A percentile compares a stretch with the other conserved stretches of the same genome.
Evolutionary conservation across 805 yeast genomes (phyloP).

Genomic region (Candida tammaniensis): DNA sequence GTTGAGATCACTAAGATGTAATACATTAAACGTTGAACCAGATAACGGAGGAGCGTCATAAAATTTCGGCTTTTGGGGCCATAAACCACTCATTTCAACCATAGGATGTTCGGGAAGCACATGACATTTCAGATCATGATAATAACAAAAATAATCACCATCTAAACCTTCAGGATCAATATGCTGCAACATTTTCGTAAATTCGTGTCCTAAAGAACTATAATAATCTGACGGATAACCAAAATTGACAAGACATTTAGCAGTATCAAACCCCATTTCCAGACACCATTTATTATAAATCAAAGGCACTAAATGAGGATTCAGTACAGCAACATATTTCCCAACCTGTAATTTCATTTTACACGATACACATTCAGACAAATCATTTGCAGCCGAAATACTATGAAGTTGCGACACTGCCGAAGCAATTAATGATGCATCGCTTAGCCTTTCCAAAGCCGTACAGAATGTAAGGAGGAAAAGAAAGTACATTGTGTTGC

Average conservation of each 20-base stretch:
- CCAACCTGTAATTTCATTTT: conserved; percentile 24
- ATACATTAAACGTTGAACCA: conserved; percentile 48
- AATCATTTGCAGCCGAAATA: conserved; percentile 31
- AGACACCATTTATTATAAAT: conserved; percentile 45
- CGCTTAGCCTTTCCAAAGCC: too few species aligned
- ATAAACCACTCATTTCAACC: conserved; percentile 27
- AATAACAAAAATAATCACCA: conserved; percentile 40
- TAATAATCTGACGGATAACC: conserved; percentile 30
- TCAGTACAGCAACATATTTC: conserved; percentile 27
- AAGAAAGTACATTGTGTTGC: too few species aligned
- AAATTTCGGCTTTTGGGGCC: conserved; percentile 32
- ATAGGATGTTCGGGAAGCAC: conserved; percentile 44
- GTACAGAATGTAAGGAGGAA: too few species aligned
- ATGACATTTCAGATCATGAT: conserved; percentile 46
- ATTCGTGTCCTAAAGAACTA: conserved; percentile 26
- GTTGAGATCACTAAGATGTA: conserved; percentile 67
- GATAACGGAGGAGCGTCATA: conserved; percentile 22
- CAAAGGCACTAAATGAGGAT: conserved; percentile 40
- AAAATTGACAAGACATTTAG: conserved; percentile 18
- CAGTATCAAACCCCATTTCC: conserved; percentile 33
- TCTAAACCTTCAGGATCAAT: conserved; percentile 54
- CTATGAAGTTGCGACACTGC: conserved; percentile 24
- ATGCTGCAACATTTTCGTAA: conserved; percentile 47
- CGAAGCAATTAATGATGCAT: conserved; percentile 4
- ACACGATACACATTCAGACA: conserved; percentile 53